These are phyloP conservation scores for Priceomyces carsonii DNA, from an alignment of 805 yeast species.

Conservation along the genomic window DNA sequence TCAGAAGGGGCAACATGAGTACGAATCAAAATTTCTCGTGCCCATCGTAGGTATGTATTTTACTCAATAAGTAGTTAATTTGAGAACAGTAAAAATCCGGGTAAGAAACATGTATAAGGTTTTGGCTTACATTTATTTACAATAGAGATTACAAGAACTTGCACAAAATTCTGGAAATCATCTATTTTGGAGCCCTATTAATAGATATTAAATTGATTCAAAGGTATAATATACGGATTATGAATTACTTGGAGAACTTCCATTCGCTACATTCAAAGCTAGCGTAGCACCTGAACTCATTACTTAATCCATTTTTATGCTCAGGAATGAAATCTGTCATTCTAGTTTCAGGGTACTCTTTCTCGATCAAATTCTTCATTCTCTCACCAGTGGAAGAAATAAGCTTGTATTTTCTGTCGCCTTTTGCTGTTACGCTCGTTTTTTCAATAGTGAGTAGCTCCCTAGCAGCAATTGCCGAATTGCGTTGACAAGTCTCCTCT, in stretches of 20 bases:
- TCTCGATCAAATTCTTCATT: conserved; percentile 64
- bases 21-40: conserved; percentile 2
- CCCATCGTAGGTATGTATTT: too few species aligned
- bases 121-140: too few species aligned
- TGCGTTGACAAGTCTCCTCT: conserved; percentile 77
- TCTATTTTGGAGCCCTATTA: not conserved
- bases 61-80: not conserved
- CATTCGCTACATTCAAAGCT: conserved; percentile 68
- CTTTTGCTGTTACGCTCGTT: conserved; percentile 36
- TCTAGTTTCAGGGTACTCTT: conserved; percentile 62
- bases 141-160: too few species aligned
- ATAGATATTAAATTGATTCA: too few species aligned
- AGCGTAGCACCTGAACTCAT: conserved; percentile 87
- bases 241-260: conserved; percentile 41
- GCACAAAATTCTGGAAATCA: not conserved
- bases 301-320: conserved; percentile 82
- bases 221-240: conserved; percentile 28
- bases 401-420: conserved; percentile 47
- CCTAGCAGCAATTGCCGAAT: conserved; percentile 55
- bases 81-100: too few species aligned
- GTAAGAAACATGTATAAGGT: too few species aligned
- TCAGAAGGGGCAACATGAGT: conserved; percentile 4
- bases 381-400: conserved; percentile 90
- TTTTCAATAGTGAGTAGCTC: conserved; percentile 49
- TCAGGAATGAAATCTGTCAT: conserved; percentile 74